Evolutionary conservation across 2,329 filamentous ascomycete species (phyloP).

Genomic region (Diaporthe humulicola): DNA sequence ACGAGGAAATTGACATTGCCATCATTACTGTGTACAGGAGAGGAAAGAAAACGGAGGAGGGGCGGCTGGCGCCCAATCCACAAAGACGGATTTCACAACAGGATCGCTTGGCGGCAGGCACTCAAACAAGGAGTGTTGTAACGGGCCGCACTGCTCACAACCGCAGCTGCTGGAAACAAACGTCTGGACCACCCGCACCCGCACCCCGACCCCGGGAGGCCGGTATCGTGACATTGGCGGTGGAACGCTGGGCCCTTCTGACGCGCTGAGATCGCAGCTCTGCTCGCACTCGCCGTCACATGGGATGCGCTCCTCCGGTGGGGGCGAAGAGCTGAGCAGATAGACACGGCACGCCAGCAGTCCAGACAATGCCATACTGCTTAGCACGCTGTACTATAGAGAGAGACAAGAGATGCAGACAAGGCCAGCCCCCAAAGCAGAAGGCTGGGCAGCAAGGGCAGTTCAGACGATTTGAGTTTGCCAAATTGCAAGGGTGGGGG

Average conservation of each 20-base stretch:
- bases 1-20: background rate
- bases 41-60: background rate
- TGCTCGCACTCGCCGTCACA: background rate
- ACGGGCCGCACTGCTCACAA: background rate
- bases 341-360: background rate
- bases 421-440: background rate
- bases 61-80: constrained; percentile 7
- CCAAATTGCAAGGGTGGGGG: background rate
- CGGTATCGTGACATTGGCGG: constrained; percentile 24
- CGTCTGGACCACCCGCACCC: background rate
- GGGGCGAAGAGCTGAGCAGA: constrained; percentile 11
- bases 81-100: constrained; percentile 17
- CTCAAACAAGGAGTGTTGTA: constrained; percentile 13
- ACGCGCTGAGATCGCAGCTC: constrained; percentile 23
- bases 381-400: background rate
- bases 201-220: background rate
- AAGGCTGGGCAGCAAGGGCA: constrained; percentile 36
- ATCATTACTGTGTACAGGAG: background rate
- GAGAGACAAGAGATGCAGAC: background rate
- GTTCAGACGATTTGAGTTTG: constrained; percentile 32
- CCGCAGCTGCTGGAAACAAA: background rate
- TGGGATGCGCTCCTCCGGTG: constrained; percentile 9
- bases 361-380: background rate
- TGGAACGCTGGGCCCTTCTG: constrained; percentile 18
- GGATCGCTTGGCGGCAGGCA: constrained; percentile 24